phyloP scores from a whole-genome alignment of 2,329 filamentous ascomycete species.

The Verticillium dahliae region DNA sequence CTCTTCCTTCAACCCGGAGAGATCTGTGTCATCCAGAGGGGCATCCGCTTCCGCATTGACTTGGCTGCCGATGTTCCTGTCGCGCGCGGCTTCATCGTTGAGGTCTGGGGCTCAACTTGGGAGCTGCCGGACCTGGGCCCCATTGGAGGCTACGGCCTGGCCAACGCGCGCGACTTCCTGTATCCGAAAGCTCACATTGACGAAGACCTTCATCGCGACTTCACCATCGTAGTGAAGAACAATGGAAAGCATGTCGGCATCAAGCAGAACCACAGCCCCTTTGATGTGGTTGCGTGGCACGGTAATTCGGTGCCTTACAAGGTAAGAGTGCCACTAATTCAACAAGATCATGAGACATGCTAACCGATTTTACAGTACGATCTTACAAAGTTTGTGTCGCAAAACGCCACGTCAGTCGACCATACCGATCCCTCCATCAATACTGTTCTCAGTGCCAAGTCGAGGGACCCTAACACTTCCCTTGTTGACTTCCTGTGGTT shows the following conservation, averaged over 20 bases:
- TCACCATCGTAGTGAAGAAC: slow-evolving; percentile 48
- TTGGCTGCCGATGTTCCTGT: slow-evolving; percentile 46
- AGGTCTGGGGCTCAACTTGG: slow-evolving; percentile 58
- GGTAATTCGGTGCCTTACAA: slow-evolving; percentile 45
- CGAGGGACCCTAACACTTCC: slow-evolving; percentile 43
- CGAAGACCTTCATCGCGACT: slow-evolving; percentile 15
- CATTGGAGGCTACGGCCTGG: slow-evolving; percentile 57
- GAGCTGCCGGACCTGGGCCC: slow-evolving; percentile 59
- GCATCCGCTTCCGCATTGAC: slow-evolving; percentile 52
- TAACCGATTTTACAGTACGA: slow-evolving; percentile 32
- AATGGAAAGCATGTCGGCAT: slow-evolving; percentile 51
- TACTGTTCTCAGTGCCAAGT: slow-evolving; percentile 53
- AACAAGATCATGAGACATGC: background rate
- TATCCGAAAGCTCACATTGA: slow-evolving; percentile 48
- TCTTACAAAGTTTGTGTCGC: slow-evolving; percentile 40
- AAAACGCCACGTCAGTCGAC: slow-evolving; percentile 45
- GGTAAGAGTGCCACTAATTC: slow-evolving; percentile 25
- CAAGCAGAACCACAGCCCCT: slow-evolving; percentile 55
- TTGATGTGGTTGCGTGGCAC: slow-evolving; percentile 63
- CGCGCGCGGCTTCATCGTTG: slow-evolving; percentile 53
- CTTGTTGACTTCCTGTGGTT: slow-evolving; percentile 58
- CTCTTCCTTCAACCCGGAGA: slow-evolving; percentile 56
- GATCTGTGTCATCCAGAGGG: slow-evolving; percentile 57
- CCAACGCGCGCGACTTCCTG: slow-evolving; percentile 59
- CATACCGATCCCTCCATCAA: slow-evolving; percentile 58